Conservation (phyloP, 768 basidiomycete genomes). For the Asterophora parasitica region DNA sequence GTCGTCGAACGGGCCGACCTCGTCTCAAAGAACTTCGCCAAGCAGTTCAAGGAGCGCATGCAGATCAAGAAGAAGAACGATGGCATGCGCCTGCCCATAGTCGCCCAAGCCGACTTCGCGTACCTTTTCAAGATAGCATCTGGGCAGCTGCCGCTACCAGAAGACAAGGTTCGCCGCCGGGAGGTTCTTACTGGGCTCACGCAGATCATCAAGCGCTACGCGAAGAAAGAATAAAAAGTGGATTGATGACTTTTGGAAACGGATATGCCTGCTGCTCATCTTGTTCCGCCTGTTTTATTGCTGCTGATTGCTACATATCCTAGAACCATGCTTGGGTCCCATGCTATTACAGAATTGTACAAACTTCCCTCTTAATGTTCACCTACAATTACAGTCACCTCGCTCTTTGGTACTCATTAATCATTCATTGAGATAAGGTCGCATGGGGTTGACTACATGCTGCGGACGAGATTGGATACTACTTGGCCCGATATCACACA, state of each 20-base stretch:
- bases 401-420: no score
- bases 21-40: conserved; percentile 82
- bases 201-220: conserved; percentile 22
- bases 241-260: neutral
- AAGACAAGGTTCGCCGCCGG: conserved; percentile 45
- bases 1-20: conserved; percentile 88
- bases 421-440: no score
- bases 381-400: neutral
- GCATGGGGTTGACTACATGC: no score
- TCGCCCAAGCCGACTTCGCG: conserved; percentile 86
- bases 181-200: conserved; percentile 56
- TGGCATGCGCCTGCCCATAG: conserved; percentile 62
- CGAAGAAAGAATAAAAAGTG: conserved; percentile 13
- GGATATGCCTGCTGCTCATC: neutral
- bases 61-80: conserved; percentile 55
- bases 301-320: neutral
- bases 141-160: conserved; percentile 48
- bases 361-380: neutral
- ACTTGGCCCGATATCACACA: no score
- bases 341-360: neutral
- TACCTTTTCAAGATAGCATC: conserved; percentile 65
- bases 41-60: conserved; percentile 79
- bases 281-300: neutral
- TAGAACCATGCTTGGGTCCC: neutral
- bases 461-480: no score